Evolutionary conservation across 169 alveolate species (phyloP).

Genomic region (Cryptosporidium sp.): DNA sequence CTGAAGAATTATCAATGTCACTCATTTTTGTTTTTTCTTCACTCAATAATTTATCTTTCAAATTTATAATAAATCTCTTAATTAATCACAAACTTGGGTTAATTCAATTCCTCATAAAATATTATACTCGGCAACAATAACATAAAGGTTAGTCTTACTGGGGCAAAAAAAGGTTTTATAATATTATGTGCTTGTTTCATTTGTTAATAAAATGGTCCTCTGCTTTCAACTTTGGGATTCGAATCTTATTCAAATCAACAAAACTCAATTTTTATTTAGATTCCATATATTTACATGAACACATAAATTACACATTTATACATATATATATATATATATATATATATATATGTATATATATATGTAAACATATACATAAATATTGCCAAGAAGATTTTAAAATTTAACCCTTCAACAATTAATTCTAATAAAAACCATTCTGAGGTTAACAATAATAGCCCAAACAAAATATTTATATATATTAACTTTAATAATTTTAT

Average conservation of each 20-base stretch:
- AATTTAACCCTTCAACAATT: too few species aligned
- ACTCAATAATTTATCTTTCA: not conserved
- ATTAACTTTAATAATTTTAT: not conserved
- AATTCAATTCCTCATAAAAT: not conserved
- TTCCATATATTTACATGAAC: not conserved
- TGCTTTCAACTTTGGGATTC: too few species aligned
- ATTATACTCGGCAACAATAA: not conserved
- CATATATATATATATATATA: not conserved
- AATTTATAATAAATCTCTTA: not conserved
- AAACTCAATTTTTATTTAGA: not conserved
- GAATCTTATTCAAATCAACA: too few species aligned
- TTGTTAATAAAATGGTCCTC: not conserved
- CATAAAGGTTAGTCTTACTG: not conserved
- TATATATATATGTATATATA: constrained; percentile 52
- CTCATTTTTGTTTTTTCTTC: constrained; percentile 33
- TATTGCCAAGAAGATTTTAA: not conserved
- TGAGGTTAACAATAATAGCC: not conserved
- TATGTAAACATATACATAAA: constrained; percentile 6
- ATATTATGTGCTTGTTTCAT: too few species aligned
- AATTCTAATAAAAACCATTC: not conserved
- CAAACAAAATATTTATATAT: not conserved
- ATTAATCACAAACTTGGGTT: not conserved
- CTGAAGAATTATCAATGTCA: constrained; percentile 38
- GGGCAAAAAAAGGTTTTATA: not conserved
- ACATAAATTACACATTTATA: constrained; percentile 5